Evolutionary conservation across 441 rosid species (phyloP).

Genomic region (Populus trichocarpa): DNA sequence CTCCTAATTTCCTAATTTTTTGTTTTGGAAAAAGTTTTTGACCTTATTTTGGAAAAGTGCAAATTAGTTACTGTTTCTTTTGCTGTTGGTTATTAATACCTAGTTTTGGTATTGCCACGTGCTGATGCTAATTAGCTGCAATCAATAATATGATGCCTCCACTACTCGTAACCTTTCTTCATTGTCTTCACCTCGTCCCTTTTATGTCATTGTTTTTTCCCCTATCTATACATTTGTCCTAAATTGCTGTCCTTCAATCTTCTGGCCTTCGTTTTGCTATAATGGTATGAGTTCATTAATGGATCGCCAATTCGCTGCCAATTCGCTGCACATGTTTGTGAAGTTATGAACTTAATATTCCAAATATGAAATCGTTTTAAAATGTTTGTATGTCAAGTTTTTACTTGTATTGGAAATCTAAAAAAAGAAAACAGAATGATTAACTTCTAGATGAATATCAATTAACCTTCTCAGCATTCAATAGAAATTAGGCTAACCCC

Average conservation of each 20-base stretch:
- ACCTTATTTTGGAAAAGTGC: too few relatives aligned
- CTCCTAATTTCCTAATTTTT: too few relatives aligned
- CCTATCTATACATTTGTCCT: background rate
- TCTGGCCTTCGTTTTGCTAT: background rate
- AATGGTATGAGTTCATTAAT: background rate
- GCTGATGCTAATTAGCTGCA: background rate
- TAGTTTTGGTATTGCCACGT: too few relatives aligned
- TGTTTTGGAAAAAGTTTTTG: too few relatives aligned
- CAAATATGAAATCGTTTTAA: background rate
- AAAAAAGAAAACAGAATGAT: background rate
- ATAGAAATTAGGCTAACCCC: conserved; percentile 1
- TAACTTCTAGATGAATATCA: background rate
- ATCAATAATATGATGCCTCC: background rate
- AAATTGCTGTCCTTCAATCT: background rate
- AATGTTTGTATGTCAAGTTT: background rate
- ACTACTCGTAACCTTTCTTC: background rate
- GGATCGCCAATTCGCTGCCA: too few relatives aligned
- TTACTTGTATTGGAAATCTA: background rate
- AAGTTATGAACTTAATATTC: background rate
- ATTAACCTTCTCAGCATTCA: conserved; percentile 8
- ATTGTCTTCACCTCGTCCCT: background rate
- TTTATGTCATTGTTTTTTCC: background rate
- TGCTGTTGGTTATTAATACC: too few relatives aligned
- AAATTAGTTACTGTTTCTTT: too few relatives aligned
- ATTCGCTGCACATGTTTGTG: background rate